Evolutionary conservation across 2,329 filamentous ascomycete species (phyloP), one percentile per base, ranked within the genome.

Genomic region (Xylaria sp.): DNA sequence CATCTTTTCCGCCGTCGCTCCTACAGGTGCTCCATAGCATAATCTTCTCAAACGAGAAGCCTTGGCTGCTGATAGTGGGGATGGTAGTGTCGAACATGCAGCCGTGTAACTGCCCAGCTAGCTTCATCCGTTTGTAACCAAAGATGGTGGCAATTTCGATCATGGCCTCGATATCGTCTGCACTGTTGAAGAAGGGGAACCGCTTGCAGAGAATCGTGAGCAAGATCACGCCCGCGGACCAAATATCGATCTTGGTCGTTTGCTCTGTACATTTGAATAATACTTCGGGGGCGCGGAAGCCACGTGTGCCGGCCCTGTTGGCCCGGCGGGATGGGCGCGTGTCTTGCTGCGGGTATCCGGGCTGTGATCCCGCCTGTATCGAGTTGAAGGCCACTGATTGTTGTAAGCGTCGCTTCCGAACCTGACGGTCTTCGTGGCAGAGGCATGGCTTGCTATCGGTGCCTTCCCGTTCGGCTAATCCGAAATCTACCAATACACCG

Each of bases 71-170:
- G 72, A 99, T 91, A 1, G 93, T 97, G 0, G 95, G 95, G 64
- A 99, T 94, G 66, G 89, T 97, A 0, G 93, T 96, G 79, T 99
- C 94, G 70, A 98, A 93, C 65, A 97, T 89, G 74, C 94, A 92
- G 1, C 96, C 96, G 76, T 99, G 96, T 57, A 97, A 83, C 20
- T 93, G 83, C 0, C 93, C 93, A 2, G 91, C 92, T 38, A 87
- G 84, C 76, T 91, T 92, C 95, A 99, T 98, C 65, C 90, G 89
- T 76, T 87, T 90, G 47, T 86, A 86, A 56, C 96, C 96, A 77
- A 98, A 97, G 67, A 99, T 97, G 65, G 93, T 97, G 39, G 94
- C 92, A 72, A 99, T 96, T 79, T 99, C 96, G 72, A 99, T 95
- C 86, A 97, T 91, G 58, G 96, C 96, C 76, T 99, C 96, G 54